These are phyloP conservation scores for Alisma plantagoaquatica DNA, from an alignment of 106 monocot genomes.

Conservation along the genomic window DNA sequence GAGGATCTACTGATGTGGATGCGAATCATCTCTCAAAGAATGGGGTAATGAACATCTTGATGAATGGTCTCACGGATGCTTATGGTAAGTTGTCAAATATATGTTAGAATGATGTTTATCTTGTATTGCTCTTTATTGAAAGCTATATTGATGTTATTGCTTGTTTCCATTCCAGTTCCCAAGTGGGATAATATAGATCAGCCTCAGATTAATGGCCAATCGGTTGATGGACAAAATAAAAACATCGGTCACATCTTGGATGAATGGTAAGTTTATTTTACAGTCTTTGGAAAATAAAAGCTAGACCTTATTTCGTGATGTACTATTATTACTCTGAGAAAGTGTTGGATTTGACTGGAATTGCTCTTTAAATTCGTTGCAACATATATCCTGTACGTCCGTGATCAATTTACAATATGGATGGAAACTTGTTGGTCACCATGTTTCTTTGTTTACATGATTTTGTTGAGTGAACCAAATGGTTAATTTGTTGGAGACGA, in stretches of 20 bases:
- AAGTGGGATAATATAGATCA: slow-evolving; percentile 43
- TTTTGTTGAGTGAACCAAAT: too few relatives aligned
- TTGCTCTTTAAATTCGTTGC: not conserved
- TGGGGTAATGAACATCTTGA: not conserved
- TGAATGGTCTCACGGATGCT: not conserved
- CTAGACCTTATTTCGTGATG: not conserved
- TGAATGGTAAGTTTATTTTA: slow-evolving; percentile 56
- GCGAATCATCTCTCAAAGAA: not conserved
- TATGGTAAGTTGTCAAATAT: slow-evolving; percentile 15
- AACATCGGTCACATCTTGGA: slow-evolving; percentile 71
- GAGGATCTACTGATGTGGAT: not conserved
- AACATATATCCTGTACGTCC: too few relatives aligned
- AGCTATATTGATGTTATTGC: not conserved
- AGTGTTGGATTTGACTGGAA: not conserved
- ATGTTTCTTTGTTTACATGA: not conserved
- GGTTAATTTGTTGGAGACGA: too few relatives aligned
- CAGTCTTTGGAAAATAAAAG: not conserved
- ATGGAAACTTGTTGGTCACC: not conserved
- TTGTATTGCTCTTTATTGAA: not conserved
- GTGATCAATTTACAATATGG: too few relatives aligned
- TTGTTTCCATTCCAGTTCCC: slow-evolving; percentile 40
- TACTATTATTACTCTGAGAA: not conserved
- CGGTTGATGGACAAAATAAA: slow-evolving; percentile 9
- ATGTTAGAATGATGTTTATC: not conserved
- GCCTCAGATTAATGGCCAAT: slow-evolving; percentile 5